Percentiles rank a stretch among this genome's conserved stretches.
These are phyloP conservation scores for Pseudogymnoascus sp. DNA, from an alignment of 2,329 filamentous ascomycete species.

Conservation along the genomic window DNA sequence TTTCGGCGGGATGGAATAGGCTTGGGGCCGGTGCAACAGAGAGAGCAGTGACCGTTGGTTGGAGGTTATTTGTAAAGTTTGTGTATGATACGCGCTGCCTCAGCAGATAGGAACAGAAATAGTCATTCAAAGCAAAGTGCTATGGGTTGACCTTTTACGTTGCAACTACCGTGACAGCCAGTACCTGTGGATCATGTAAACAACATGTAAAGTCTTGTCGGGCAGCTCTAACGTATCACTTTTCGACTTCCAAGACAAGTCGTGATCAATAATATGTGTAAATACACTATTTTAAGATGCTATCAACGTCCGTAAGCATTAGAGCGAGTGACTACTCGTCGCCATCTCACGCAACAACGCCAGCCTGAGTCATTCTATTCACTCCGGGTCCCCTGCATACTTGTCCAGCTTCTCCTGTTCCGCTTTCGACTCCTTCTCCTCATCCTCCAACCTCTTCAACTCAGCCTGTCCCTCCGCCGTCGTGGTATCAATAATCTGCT, in stretches of 20 bases:
- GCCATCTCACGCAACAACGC: not conserved
- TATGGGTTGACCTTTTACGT: not conserved
- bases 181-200: not conserved
- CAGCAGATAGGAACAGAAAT: not conserved
- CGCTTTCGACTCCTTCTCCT: slow-evolving; percentile 30
- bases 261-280: not conserved
- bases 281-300: not conserved
- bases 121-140: not conserved
- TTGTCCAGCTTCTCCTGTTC: slow-evolving; percentile 23
- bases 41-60: not conserved
- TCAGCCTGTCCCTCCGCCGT: slow-evolving; percentile 75
- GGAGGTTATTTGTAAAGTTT: not conserved
- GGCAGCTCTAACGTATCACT: not conserved
- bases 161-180: not conserved
- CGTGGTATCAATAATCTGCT: slow-evolving; percentile 91
- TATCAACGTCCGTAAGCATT: not conserved
- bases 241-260: not conserved
- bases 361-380: slow-evolving; percentile 4
- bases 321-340: not conserved
- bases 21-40: not conserved
- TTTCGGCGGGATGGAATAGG: not conserved
- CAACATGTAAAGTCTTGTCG: not conserved
- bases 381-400: slow-evolving; percentile 29
- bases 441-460: slow-evolving; percentile 64
- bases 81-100: not conserved